These are phyloP conservation scores for Blastocystis sp. DNA, from an alignment of 352 stramenopile genomes.

Conservation along the genomic window DNA sequence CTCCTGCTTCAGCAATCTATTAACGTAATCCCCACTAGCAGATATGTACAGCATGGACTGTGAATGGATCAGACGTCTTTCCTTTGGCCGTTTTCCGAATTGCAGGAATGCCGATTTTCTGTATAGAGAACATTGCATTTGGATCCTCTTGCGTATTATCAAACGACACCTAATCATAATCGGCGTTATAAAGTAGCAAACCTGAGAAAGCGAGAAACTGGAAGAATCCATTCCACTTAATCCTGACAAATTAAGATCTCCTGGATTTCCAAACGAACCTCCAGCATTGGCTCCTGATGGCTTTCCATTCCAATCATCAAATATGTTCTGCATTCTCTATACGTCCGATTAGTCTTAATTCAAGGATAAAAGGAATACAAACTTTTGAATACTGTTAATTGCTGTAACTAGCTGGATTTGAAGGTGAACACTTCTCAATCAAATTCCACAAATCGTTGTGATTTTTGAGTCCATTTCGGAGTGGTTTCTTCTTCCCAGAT, in stretches of 20 bases:
- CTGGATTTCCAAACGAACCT: neutral
- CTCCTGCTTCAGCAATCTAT: conserved; percentile 37
- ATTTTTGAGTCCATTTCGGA: no score
- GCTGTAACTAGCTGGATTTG: no score
- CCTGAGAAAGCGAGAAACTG: conserved; percentile 10
- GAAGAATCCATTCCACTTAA: conserved; percentile 1
- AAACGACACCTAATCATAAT: neutral
- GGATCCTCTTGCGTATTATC: conserved; percentile 34
- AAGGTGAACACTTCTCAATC: no score
- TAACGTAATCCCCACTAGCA: no score
- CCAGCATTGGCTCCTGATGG: neutral
- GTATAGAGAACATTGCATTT: conserved; percentile 65
- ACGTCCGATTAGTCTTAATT: neutral
- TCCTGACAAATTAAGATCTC: neutral
- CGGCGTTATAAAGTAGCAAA: neutral
- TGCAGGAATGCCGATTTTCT: conserved; percentile 22
- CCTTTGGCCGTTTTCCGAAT: conserved; percentile 16
- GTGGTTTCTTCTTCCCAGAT: no score
- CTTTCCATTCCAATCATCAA: conserved; percentile 61
- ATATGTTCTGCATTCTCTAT: conserved; percentile 57
- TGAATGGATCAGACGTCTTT: conserved; percentile 6
- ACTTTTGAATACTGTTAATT: neutral
- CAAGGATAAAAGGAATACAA: neutral
- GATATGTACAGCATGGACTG: neutral
- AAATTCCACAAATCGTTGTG: no score